Base-by-base conservation (phyloP, 495 filamentous ascomycete species). In the Beverwykella pulmonaria region DNA sequence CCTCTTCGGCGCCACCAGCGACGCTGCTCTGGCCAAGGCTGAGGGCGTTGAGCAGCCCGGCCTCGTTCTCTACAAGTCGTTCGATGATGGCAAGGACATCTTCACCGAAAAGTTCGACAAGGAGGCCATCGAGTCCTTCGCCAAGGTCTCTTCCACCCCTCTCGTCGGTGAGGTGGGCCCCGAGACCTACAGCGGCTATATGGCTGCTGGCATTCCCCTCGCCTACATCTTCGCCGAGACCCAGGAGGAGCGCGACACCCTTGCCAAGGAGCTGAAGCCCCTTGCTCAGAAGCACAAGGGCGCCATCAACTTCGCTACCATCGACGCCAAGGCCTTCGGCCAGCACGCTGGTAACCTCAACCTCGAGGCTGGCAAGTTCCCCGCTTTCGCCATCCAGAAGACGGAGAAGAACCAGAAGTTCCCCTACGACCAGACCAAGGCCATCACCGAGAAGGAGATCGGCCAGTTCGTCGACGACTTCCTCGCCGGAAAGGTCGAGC, bases 141-240 rank as follows among this genome's bases (percentile, higher is more conserved):
- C 88, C 72, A 95, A 91, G 79, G 87, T 85, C 32, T 83, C 92
- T 48, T 88, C 94, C 68, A 95, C 89, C 60, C 94, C 94, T 50
- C 82, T 98, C 71, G 88, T 99, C 74, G 94, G 94, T 61, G 95
- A 99, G 79, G 90, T 99, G 72, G 95, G 94, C 65, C 94, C 94
- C 30, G 94, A 99, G 79, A 99, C 94, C 68, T 99, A 99, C 79
- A 85, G 91, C 63, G 88, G 87, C 73, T 99, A 99, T 82, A 99
- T 99, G 89, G 87, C 90, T 54, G 86, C 94, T 69, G 93, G 91
- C 67, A 85, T 98, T 68, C 94, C 94, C 41, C 85, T 99, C 58
- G 94, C 92, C 59, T 99, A 98, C 79, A 96, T 99, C 79, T 99
- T 99, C 80, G 90, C 93, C 68, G 93, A 97, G 81, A 95, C 90